Conservation (phyloP, 2,329 filamentous ascomycete genomes). For the Arachnopeziza araneosa region DNA sequence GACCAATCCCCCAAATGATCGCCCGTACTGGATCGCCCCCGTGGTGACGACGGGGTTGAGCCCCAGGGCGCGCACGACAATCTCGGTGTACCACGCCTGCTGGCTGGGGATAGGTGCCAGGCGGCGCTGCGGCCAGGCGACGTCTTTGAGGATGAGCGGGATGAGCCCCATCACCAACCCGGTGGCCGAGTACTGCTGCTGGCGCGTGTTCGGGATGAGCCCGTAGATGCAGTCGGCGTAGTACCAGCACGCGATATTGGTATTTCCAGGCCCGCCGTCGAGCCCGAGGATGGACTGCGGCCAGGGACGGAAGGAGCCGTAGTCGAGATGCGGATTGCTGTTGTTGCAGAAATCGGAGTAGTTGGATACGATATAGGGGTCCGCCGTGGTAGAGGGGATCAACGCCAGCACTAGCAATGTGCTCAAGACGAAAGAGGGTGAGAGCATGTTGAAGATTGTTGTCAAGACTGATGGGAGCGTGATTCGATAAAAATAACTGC, state of each 20-base stretch:
- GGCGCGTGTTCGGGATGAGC: conserved; percentile 26
- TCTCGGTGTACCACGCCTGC: conserved; percentile 16
- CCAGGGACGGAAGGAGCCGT: background rate
- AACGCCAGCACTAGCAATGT: no score
- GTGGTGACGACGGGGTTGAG: background rate
- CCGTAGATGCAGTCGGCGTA: conserved; percentile 27
- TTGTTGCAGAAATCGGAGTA: no score
- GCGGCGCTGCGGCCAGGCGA: conserved; percentile 30
- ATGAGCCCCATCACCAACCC: conserved; percentile 32
- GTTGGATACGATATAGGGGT: no score
- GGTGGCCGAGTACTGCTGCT: conserved; percentile 31
- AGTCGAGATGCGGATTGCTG: no score
- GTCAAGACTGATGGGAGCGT: no score
- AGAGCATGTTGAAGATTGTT: no score
- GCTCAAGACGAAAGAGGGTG: no score
- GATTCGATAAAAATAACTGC: no score
- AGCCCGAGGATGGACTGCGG: background rate
- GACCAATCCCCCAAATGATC: background rate
- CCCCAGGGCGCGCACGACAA: conserved; percentile 24
- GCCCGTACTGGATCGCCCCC: background rate
- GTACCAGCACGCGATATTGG: conserved; percentile 26
- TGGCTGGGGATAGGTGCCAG: conserved; percentile 20
- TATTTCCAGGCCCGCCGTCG: background rate
- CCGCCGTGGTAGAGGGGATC: no score
- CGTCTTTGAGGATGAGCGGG: conserved; percentile 30